Base-by-base conservation (phyloP, 2,329 filamentous ascomycete species). In the Penicillium nordicum region DNA sequence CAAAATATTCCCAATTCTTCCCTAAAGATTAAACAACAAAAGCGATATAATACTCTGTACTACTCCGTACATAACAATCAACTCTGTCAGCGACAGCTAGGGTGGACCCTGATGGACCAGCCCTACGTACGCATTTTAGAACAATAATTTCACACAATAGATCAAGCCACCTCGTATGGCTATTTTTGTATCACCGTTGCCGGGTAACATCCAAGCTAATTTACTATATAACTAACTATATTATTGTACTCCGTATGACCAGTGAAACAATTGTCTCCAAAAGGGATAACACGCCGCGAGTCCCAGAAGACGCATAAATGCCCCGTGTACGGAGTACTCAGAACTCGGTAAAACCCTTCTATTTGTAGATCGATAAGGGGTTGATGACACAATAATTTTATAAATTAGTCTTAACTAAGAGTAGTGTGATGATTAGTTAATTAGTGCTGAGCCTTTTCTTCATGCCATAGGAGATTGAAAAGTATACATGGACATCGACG, bases 101-200 rank as follows among this genome's bases (percentile, higher is more conserved):
- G 18, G 52, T 60, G 56, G 58, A 40, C 41, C 47, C 27, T 42
- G 18, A 57, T 41, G 38, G 48, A 50, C 49, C 49, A 59, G 57
- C 57, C 57, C 50, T 52, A 49, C 9, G 27, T 52, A 49, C 9
- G 27, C 30, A n/a, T 16, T 42, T 11, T 27, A 42, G 41, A 36
- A 32, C 34, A 43, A 42, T 56, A 52, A 47, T 16, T 41, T 12
- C 30, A 48, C 57, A 60, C 53, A 58, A 57, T 59, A 59, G 45
- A 38, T 11, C 38, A 50, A 50, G 50, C 50, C 50, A 60, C 42
- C 18, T 46, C 23, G 18, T n/a, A 36, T 46, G 25, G 23, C 25
- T 58, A 50, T 53, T 52, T 55, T 46, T 43, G 16, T 48, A 23
- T 34, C 50, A 41, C 32, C 50, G 8, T 25, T 9, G 16, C 5